phyloP scores from a whole-genome alignment of 78 protist species.

The Chrysochromulina parva region DNA sequence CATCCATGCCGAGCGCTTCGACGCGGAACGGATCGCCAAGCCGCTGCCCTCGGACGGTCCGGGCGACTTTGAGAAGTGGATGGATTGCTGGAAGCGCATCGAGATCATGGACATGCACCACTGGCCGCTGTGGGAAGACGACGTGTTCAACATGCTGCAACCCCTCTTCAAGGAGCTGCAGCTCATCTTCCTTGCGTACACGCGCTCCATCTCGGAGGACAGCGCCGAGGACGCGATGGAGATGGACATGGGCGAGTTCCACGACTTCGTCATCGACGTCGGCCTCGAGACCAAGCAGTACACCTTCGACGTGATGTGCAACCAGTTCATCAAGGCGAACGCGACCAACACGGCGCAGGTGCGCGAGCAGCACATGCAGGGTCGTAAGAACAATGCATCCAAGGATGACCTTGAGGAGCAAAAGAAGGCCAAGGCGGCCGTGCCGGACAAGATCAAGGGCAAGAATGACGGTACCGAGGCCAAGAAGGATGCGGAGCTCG shows the following conservation, averaged over 20 bases:
- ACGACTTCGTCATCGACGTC: too few species aligned
- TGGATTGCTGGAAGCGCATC: not conserved
- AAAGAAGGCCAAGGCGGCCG: too few species aligned
- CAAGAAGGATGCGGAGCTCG: not conserved
- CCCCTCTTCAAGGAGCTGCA: not conserved
- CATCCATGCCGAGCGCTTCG: not conserved
- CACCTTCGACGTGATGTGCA: not conserved
- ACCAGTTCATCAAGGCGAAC: not conserved
- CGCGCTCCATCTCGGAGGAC: too few species aligned
- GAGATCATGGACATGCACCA: not conserved
- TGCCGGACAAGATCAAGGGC: too few species aligned
- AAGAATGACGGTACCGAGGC: not conserved
- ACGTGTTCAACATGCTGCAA: not conserved
- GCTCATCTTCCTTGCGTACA: not conserved
- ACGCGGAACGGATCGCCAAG: not conserved
- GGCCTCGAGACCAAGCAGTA: not conserved
- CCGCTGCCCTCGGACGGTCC: not conserved
- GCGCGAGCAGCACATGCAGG: too few species aligned
- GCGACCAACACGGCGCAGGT: too few species aligned
- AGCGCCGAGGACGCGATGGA: too few species aligned
- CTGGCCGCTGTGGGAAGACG: not conserved
- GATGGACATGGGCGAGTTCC: too few species aligned
- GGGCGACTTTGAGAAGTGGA: not conserved
- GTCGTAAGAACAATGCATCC: too few species aligned
- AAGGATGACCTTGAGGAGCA: too few species aligned